phyloP scores from a whole-genome alignment of 805 yeast species.

The Grigorovia yakushimaensis region DNA sequence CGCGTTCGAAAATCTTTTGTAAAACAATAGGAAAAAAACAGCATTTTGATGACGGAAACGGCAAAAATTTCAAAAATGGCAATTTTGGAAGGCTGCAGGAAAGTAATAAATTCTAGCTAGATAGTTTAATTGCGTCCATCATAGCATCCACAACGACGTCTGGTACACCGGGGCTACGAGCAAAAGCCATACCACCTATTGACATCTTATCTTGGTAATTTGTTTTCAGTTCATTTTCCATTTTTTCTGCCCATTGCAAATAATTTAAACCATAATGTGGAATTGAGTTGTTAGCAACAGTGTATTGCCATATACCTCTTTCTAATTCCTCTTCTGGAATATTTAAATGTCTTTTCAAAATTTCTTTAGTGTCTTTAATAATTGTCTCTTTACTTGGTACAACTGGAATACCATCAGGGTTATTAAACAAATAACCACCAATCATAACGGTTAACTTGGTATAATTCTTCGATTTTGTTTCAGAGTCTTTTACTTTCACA shows the following conservation, averaged over 20 bases:
- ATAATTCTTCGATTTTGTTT: conserved; percentile 22
- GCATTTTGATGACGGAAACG: not conserved
- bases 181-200: conserved; percentile 72
- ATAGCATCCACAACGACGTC: conserved; percentile 66
- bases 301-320: conserved; percentile 29
- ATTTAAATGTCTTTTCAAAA: conserved; percentile 33
- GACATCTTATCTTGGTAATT: conserved; percentile 37
- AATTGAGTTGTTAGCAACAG: conserved; percentile 47
- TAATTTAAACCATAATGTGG: conserved; percentile 79
- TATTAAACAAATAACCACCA: conserved; percentile 62
- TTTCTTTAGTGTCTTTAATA: conserved; percentile 28
- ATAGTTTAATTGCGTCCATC: conserved; percentile 36
- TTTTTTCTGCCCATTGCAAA: conserved; percentile 32
- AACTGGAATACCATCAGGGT: conserved; percentile 14
- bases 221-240: conserved; percentile 26
- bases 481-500: conserved; percentile 7
- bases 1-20: not conserved
- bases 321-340: conserved; percentile 25
- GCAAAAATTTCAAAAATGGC: not conserved
- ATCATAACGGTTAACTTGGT: conserved; percentile 81
- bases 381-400: conserved; percentile 13
- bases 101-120: not conserved
- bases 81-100: not conserved
- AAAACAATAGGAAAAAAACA: not conserved
- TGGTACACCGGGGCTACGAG: conserved; percentile 81